Percentiles rank a stretch among this genome's conserved stretches.
phyloP scores from a whole-genome alignment of 2,329 filamentous ascomycete species.

The Aureobasidium subglaciale region DNA sequence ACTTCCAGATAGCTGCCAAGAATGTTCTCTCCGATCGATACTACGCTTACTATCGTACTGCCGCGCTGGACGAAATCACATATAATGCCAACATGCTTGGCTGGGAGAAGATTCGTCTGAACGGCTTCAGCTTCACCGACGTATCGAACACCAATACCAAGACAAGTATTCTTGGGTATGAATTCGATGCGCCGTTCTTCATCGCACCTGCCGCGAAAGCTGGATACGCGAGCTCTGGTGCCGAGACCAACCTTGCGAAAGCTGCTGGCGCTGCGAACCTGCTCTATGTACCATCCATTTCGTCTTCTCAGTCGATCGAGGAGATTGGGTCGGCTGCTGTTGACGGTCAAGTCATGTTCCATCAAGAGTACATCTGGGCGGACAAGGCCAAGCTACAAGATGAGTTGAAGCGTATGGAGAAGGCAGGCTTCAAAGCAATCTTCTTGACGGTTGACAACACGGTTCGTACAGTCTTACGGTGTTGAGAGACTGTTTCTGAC shows the following conservation, averaged over 20 bases:
- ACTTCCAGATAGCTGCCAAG: constrained; percentile 34
- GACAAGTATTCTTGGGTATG: constrained; percentile 85
- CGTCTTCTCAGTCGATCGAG: constrained; percentile 28
- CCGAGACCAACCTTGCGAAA: constrained; percentile 45
- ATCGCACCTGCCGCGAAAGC: constrained; percentile 89
- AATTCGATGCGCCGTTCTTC: constrained; percentile 80
- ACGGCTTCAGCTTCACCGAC: constrained; percentile 23
- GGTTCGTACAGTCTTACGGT: background rate
- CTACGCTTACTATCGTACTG: constrained; percentile 26
- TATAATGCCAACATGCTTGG: constrained; percentile 24
- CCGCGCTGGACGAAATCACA: constrained; percentile 25
- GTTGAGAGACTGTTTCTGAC: background rate
- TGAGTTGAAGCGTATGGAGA: constrained; percentile 29
- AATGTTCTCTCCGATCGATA: constrained; percentile 29
- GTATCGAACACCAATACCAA: constrained; percentile 21
- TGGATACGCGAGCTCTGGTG: constrained; percentile 79
- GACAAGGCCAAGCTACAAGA: constrained; percentile 26
- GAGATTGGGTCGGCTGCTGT: constrained; percentile 27
- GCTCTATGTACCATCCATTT: constrained; percentile 43
- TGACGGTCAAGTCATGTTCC: constrained; percentile 39
- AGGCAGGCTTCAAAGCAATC: constrained; percentile 33
- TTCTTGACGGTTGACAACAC: constrained; percentile 36
- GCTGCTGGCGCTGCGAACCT: constrained; percentile 44
- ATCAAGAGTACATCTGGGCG: constrained; percentile 34
- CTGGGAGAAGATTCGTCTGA: constrained; percentile 24